Percentiles rank a stretch among this genome's conserved stretches.
These are phyloP conservation scores for Protea cynaroides DNA, from an alignment of 164 flowering plant genomes.

Conservation along the genomic window DNA sequence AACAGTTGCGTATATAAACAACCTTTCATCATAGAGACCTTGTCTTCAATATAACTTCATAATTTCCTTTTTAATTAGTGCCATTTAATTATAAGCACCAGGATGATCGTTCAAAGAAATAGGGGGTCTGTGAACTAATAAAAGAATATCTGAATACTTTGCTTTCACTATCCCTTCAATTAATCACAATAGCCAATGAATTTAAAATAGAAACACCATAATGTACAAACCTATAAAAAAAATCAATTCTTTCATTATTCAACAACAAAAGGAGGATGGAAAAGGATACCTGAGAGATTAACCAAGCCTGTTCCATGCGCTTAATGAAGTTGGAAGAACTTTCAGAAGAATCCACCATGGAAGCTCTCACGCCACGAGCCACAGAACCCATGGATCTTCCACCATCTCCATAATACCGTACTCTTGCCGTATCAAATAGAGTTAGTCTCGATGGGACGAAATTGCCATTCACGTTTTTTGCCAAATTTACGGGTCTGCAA, in stretches of 20 bases:
- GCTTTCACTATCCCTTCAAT: background rate
- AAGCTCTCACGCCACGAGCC: conserved; percentile 39
- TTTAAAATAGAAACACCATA: background rate
- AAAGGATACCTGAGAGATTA: conserved; percentile 56
- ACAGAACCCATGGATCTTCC: conserved; percentile 13
- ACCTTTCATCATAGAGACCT: too few relatives aligned
- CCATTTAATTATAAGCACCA: background rate
- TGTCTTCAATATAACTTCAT: too few relatives aligned
- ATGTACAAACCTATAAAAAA: background rate
- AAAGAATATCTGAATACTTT: background rate
- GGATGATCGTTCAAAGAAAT: background rate
- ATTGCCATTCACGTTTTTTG: background rate
- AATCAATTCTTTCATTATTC: too few relatives aligned
- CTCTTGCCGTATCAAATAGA: background rate
- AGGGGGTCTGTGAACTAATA: too few relatives aligned
- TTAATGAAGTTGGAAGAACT: conserved; percentile 60
- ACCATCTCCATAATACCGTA: background rate
- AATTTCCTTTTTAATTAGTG: too few relatives aligned
- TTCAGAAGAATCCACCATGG: conserved; percentile 58
- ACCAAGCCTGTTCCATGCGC: conserved; percentile 77
- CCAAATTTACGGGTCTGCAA: conserved; percentile 10
- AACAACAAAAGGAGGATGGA: too few relatives aligned
- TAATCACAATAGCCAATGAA: background rate
- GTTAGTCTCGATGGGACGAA: conserved; percentile 3
- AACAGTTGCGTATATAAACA: too few relatives aligned